Evolutionary conservation across 2,329 filamentous ascomycete species (phyloP), one percentile per base, ranked within the genome.

Genomic region (Fusarium decemcellulare): DNA sequence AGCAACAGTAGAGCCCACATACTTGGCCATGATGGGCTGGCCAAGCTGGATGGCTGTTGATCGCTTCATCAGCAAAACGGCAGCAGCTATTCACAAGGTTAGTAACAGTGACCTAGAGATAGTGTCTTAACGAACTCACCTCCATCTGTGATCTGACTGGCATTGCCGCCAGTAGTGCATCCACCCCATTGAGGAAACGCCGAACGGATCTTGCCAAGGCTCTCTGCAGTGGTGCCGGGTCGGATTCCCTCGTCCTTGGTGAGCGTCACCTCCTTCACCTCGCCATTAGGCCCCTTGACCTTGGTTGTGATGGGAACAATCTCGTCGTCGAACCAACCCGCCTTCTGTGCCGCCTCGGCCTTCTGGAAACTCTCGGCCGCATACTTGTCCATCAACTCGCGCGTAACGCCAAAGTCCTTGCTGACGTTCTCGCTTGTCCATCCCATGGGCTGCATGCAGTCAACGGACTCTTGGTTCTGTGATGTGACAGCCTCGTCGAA

Each of bases 361-460:
- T 94, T 88, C 70, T 91, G 88, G 85, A 94, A 99, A 47, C 91
- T 94, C 84, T 97, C 94, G 10, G 92, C 92, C 0, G 96, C 93
- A 80, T 91, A 98, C 71, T 87, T 85, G 81, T 99, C 96, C 83
- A 98, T 93, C 78, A 84, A 83, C 78, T 95, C 90, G 65, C 96
- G 89, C 3, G 89, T 83, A 78, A 99, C 91, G 77, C 92, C 89
- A 81, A 98, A 98, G 83, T 98, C 96, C 51, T 90, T 90, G 74
- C 92, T 94, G 30, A 99, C 94, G 78, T 98, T 98, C 85, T 99
- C 96, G 63, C 92, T 95, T 4, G 96, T 99, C 89, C 97, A 97
- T 23, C 96, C 96, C 96, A 99, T 99, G 72, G 95, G 93, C 86
- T 94, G 89, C 89, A 95, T 89, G 86, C 94, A 96, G 83, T 98